Base-by-base conservation (phyloP, 805 yeast species). In the Ogataea paradorogensis region DNA sequence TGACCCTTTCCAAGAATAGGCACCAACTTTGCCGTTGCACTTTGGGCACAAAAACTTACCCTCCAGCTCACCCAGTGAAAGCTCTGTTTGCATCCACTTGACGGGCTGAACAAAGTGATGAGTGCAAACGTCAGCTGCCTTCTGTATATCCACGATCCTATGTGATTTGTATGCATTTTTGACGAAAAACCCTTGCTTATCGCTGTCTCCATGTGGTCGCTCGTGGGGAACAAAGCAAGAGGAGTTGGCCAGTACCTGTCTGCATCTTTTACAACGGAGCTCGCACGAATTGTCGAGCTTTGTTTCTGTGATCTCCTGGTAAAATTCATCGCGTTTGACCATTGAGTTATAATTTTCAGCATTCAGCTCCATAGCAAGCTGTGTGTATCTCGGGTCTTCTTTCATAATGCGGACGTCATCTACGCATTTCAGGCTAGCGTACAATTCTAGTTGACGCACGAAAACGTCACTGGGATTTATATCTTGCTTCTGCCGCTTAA, bases 1-100 rank as follows among this genome's bases (percentile, higher is more conserved):
- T 2, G 91, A 79, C 0, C 99, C 99, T 54, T 82, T 85, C 99
- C 99, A 93, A 46, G 82, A 78, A 59, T 89, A 93, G 0, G 87
- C 89, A 10, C 99, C 99, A 2, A 93, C 77, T 64, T 91, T 93
- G 11, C 84, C 70, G 5, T 69, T 67, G 66, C 99, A 93, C 55
- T 82, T 83, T 2, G 93, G 93, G 61, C 99, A 93, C 9, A 65
- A 60, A 30, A 93, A 78, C 55, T 84, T 86, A 2, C 99, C 99
- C 59, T 91, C 97, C 7, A 93, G 53, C 36, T 80, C 84, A 25
- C 86, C 86, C 50, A 74, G 72, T 33, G 73, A 79, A 27, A 91
- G 65, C 58, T 87, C 96, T 4, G 69, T 67, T 43, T 82, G 76
- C 99, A 93, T 93, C 99, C 99, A 93, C 24, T 71, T 71, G 38